Evolutionary conservation across 1,284 basidiomycete species (phyloP).

Genomic region (Takashimella tepidaria): DNA sequence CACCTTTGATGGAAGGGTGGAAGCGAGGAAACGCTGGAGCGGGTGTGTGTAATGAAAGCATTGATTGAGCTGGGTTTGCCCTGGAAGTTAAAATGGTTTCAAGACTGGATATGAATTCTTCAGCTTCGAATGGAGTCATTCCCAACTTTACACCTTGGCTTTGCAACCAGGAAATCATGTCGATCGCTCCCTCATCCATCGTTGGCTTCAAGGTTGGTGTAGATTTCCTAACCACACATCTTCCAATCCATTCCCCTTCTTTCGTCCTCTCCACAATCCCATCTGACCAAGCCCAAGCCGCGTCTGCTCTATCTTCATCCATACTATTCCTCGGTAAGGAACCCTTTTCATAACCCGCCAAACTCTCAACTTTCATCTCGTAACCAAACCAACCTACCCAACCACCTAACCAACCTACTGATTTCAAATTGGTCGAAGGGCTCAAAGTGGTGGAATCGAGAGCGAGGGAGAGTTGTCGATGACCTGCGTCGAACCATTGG

Average conservation of each 20-base stretch:
- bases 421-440: too few relatives aligned
- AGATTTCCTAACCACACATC: constrained; percentile 38
- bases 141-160: constrained; percentile 31
- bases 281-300: constrained; percentile 48
- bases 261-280: constrained; percentile 45
- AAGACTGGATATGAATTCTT: constrained; percentile 10
- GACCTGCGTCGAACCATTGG: constrained; percentile 39
- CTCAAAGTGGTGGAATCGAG: neutral
- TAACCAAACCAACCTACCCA: constrained; percentile 55
- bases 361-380: constrained; percentile 54
- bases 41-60: neutral
- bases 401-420: constrained; percentile 47
- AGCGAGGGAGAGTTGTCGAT: constrained; percentile 15
- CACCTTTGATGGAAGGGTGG: constrained; percentile 37
- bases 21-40: constrained; percentile 29
- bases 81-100: constrained; percentile 4
- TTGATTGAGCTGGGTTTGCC: neutral
- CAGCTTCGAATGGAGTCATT: constrained; percentile 17
- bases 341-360: constrained; percentile 36
- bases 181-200: constrained; percentile 7
- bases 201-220: neutral
- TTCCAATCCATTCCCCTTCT: constrained; percentile 47
- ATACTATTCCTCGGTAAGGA: constrained; percentile 6
- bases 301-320: constrained; percentile 31
- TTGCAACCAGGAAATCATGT: constrained; percentile 34